phyloP scores from a whole-genome alignment of 2,329 filamentous ascomycete genomes.

The Cladophialophora psammophila region DNA sequence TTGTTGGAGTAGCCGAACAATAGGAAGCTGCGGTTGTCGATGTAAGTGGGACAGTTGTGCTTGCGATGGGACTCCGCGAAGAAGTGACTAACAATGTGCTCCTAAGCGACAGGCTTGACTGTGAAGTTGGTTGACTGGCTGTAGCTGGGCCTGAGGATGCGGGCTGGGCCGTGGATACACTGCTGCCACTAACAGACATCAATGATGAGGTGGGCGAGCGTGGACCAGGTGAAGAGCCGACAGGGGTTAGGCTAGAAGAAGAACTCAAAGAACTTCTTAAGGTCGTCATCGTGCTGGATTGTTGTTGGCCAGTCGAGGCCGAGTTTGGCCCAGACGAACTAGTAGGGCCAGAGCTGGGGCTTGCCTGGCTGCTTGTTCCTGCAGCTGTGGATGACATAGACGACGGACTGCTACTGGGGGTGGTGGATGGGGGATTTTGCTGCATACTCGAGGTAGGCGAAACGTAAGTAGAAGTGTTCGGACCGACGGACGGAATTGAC shows the following conservation, averaged over 20 bases:
- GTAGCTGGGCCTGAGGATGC: slow-evolving; percentile 5
- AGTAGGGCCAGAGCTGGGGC: neutral
- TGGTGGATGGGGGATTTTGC: slow-evolving; percentile 6
- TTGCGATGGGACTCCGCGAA: slow-evolving; percentile 11
- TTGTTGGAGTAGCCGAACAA: slow-evolving; percentile 29
- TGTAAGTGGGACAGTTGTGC: slow-evolving; percentile 41
- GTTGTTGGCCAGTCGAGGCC: slow-evolving; percentile 8
- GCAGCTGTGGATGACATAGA: neutral
- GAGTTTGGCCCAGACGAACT: slow-evolving; percentile 9
- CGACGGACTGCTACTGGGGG: neutral
- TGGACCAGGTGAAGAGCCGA: slow-evolving; percentile 2
- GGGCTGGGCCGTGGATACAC: neutral
- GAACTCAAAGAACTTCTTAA: neutral
- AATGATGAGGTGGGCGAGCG: neutral
- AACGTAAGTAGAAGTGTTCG: neutral
- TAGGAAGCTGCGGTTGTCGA: slow-evolving; percentile 17
- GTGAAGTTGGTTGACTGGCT: slow-evolving; percentile 6
- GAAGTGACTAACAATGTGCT: slow-evolving; percentile 44
- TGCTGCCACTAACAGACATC: neutral
- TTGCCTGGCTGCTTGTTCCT: neutral
- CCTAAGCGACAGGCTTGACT: slow-evolving; percentile 47
- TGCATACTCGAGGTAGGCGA: slow-evolving; percentile 1
- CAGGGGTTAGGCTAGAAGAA: neutral
- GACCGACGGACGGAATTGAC: neutral
- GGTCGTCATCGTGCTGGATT: slow-evolving; percentile 8